Base-by-base conservation (phyloP, 1,284 basidiomycete genomes). In the Ustanciosporium gigantosporum region DNA sequence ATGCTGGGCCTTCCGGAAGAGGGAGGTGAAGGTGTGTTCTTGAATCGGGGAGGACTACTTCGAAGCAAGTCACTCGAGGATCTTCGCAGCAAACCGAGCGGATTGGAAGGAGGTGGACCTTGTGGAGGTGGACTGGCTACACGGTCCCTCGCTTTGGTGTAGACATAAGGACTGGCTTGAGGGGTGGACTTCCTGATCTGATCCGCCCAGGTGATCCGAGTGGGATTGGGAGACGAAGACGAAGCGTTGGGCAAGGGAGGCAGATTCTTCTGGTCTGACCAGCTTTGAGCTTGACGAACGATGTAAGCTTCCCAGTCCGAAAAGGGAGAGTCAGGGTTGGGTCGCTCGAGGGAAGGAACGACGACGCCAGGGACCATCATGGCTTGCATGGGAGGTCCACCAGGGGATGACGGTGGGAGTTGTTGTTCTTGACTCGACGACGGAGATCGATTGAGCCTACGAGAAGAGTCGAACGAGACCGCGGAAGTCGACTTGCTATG, bases 261-360 rank as follows among this genome's bases (percentile, higher is more conserved):
- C 20, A 37, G 19, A 1, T 24, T 17, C 16, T 53, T 41, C 21
- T 58, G 50, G 32, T 55, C 49, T 19, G 37, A 38, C 48, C 48
- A 64, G 6, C 40, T 31, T 7, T 57, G 53, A 0, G 60, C 31
- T 27, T 57, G 60, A 17, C 47, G 41, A 25, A 58, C 55, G 24
- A 64, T 58, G 41, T 58, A 58, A 16, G 60, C 60, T 24, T 64
- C 55, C 55, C 53, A 64, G 6, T 64, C 24, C 7, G 60, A 58
- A 35, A 53, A 53, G 34, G 60, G 55, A 19, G 49, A 49, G 22
- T 46, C 22, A 20, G 46, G 27, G 11, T 42, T 21, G 11, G 55
- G 53, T 2, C 46, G 38, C 6, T 64, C 45, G 9, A 36, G 24
- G 5, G 43, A 43, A 15, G 60, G 55, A 7, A 50, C 31, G 15